These are phyloP conservation scores for Beauveria australis DNA, from an alignment of 2,329 filamentous ascomycete genomes.

Conservation along the genomic window DNA sequence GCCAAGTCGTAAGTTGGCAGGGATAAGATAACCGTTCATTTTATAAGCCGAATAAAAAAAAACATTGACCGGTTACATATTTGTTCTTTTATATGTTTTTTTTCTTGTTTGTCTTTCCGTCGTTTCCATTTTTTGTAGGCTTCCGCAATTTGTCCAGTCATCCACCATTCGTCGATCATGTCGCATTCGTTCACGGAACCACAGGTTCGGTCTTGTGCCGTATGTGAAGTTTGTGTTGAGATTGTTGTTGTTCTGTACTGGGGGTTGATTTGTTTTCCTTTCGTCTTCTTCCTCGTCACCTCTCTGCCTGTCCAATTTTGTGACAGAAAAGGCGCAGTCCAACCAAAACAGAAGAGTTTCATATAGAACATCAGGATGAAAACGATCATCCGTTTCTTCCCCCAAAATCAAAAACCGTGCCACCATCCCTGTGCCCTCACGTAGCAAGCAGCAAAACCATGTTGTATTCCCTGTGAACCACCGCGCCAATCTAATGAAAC, in stretches of 20 bases:
- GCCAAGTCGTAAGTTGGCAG: slow-evolving; percentile 2
- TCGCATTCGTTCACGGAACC: slow-evolving; percentile 3
- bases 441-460: slow-evolving; percentile 29
- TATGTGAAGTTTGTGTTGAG: slow-evolving; percentile 8
- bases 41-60: slow-evolving; percentile 10
- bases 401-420: not conserved
- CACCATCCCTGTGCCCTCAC: not conserved
- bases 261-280: slow-evolving; percentile 10
- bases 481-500: slow-evolving; percentile 48
- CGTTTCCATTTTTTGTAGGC: not conserved
- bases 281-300: slow-evolving; percentile 7
- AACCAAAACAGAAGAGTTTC: slow-evolving; percentile 7
- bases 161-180: not conserved
- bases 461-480: slow-evolving; percentile 39
- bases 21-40: slow-evolving; percentile 8
- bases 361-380: slow-evolving; percentile 6
- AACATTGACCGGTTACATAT: slow-evolving; percentile 9
- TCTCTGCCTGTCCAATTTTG: not conserved
- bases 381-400: slow-evolving; percentile 7
- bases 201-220: not conserved
- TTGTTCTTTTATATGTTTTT: slow-evolving; percentile 10
- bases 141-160: not conserved
- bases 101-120: slow-evolving; percentile 9
- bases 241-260: slow-evolving; percentile 11
- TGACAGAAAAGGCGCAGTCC: not conserved